Percentiles rank a stretch among this genome's conserved stretches.
Conservation (phyloP, 2,329 filamentous ascomycete genomes). For the Trichoderma semiorbis region DNA sequence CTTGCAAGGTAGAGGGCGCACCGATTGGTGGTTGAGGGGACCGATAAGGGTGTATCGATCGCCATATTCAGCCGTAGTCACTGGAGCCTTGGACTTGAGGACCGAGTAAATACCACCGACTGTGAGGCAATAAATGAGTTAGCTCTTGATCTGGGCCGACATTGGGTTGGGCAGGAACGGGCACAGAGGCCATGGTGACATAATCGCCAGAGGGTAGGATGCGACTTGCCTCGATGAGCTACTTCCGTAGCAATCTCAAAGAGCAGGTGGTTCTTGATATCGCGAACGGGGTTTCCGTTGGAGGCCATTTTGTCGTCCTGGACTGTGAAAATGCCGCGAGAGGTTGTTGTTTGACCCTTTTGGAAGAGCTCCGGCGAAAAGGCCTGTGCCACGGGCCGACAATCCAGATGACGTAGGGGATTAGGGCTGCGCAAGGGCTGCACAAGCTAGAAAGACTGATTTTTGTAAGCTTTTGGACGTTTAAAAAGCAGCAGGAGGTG, state of each 20-base stretch:
- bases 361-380: background rate
- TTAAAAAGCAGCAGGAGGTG: background rate
- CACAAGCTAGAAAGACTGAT: background rate
- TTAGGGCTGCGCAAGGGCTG: conserved; percentile 9
- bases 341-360: background rate
- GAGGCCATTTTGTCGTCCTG: conserved; percentile 41
- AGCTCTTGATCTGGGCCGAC: background rate
- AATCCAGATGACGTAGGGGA: conserved; percentile 13
- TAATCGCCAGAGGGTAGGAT: background rate
- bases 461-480: background rate
- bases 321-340: conserved; percentile 8
- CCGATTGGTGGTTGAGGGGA: conserved; percentile 85
- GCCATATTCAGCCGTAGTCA: conserved; percentile 98
- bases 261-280: conserved; percentile 92
- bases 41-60: conserved; percentile 94
- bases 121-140: conserved; percentile 34
- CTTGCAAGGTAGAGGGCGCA: conserved; percentile 41
- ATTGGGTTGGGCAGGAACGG: conserved; percentile 8
- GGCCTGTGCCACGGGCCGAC: conserved; percentile 2
- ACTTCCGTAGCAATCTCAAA: conserved; percentile 98
- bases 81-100: conserved; percentile 96
- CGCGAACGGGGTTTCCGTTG: conserved; percentile 51
- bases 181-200: background rate
- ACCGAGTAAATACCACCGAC: conserved; percentile 99
- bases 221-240: conserved; percentile 77